These are phyloP conservation scores for Dimocarpus longan DNA, from an alignment of 345 rosid genomes.

Conservation along the genomic window DNA sequence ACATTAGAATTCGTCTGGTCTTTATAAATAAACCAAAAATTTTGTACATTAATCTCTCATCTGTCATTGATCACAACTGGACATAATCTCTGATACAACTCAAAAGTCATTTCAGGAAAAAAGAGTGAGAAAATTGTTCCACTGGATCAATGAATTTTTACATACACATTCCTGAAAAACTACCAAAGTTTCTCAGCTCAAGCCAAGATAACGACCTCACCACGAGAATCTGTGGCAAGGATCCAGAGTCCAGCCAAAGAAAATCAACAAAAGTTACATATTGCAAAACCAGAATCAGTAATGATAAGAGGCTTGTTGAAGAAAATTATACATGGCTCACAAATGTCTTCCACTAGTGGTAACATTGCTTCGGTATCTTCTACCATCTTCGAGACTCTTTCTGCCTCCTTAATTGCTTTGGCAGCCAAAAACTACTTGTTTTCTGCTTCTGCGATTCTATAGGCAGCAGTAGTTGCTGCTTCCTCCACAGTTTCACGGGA, in stretches of 20 bases:
- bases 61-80: conserved; percentile 17
- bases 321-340: conserved; percentile 53
- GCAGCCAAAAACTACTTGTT: conserved; percentile 53
- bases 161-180: conserved; percentile 15
- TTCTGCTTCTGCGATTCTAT: conserved; percentile 71
- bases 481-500: conserved; percentile 43
- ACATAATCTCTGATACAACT: neutral
- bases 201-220: conserved; percentile 45
- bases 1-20: neutral
- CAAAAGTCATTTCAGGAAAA: neutral
- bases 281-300: neutral
- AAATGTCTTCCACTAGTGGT: conserved; percentile 50
- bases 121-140: conserved; percentile 10
- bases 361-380: conserved; percentile 50
- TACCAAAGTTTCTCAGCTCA: conserved; percentile 21
- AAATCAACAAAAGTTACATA: conserved; percentile 1
- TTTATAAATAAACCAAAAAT: neutral
- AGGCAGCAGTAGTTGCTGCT: conserved; percentile 63
- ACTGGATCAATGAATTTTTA: conserved; percentile 25
- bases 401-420: conserved; percentile 53
- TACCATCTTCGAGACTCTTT: conserved; percentile 51
- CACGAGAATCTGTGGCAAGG: conserved; percentile 53
- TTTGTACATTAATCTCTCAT: conserved; percentile 24
- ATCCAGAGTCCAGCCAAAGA: neutral
- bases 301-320: neutral